Percentiles rank a stretch among this genome's conserved stretches.
These are phyloP conservation scores for Aspergillus diversus DNA, from an alignment of 495 filamentous ascomycete species.

Conservation along the genomic window DNA sequence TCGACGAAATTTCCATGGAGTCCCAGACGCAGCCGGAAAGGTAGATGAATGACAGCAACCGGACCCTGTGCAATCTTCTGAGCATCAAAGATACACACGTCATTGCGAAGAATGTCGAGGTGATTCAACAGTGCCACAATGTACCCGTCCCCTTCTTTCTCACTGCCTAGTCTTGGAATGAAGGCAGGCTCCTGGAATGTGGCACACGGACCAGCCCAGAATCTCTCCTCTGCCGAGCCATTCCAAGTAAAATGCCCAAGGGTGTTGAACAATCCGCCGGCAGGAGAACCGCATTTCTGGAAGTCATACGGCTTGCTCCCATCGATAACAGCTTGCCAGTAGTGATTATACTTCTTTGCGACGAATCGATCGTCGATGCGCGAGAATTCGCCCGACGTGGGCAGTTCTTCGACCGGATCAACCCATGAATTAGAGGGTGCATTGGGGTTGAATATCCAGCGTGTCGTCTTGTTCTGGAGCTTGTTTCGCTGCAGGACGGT, in stretches of 20 bases:
- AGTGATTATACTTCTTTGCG: constrained; percentile 57
- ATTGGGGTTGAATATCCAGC: constrained; percentile 17
- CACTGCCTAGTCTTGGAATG: constrained; percentile 45
- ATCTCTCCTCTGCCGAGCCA: constrained; percentile 32
- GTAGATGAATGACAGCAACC: constrained; percentile 42
- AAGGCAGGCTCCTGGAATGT: constrained; percentile 62
- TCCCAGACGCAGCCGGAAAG: constrained; percentile 20
- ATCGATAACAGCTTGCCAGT: constrained; percentile 57
- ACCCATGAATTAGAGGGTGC: constrained; percentile 20
- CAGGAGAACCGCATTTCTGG: constrained; percentile 16
- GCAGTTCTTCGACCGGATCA: constrained; percentile 35
- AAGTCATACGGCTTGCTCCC: constrained; percentile 50
- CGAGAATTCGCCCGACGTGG: constrained; percentile 57
- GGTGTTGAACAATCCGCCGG: constrained; percentile 36
- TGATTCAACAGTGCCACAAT: constrained; percentile 57
- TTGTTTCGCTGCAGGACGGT: constrained; percentile 24
- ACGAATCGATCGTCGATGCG: constrained; percentile 60
- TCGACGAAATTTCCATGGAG: constrained; percentile 27
- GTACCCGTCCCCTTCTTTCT: constrained; percentile 34
- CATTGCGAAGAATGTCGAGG: constrained; percentile 52
- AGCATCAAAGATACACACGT: constrained; percentile 56
- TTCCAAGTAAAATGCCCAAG: constrained; percentile 49
- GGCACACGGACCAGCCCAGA: constrained; percentile 47
- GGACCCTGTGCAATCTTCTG: constrained; percentile 42
- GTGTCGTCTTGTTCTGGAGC: constrained; percentile 34